phyloP scores from a whole-genome alignment of 768 basidiomycete genomes.

The Lactarius hatsudake region DNA sequence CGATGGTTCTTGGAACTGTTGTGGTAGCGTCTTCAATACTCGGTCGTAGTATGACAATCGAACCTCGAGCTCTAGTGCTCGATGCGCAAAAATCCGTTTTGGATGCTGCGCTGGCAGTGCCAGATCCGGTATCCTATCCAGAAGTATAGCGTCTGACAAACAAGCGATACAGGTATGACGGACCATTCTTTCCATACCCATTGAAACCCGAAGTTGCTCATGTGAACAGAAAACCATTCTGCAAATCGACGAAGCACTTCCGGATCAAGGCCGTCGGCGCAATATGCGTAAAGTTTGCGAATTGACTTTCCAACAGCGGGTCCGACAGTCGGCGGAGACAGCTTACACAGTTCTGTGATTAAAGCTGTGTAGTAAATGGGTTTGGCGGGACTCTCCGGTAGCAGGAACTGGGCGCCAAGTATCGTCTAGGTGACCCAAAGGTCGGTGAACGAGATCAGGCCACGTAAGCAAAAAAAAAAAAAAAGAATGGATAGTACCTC shows the following conservation, averaged over 20 bases:
- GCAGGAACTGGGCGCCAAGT: constrained; percentile 66
- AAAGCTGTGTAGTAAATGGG: constrained; percentile 83
- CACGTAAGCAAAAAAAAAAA: neutral
- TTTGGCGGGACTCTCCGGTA: constrained; percentile 76
- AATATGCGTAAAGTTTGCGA: constrained; percentile 71
- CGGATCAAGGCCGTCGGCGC: constrained; percentile 86
- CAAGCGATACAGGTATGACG: constrained; percentile 29
- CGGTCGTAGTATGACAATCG: constrained; percentile 92
- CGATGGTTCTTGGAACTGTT: constrained; percentile 67
- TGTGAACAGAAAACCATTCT: constrained; percentile 94
- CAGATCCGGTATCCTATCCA: constrained; percentile 82
- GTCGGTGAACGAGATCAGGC: constrained; percentile 11
- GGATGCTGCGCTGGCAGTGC: constrained; percentile 73
- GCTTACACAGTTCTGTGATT: constrained; percentile 91
- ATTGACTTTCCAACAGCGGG: constrained; percentile 97
- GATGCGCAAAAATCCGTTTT: constrained; percentile 80
- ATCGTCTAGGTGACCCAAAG: constrained; percentile 50
- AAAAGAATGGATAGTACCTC: constrained; percentile 50
- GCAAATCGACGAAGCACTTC: constrained; percentile 79
- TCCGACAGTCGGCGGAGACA: constrained; percentile 89
- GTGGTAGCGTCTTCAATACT: constrained; percentile 83
- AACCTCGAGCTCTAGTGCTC: constrained; percentile 85
- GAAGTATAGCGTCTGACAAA: constrained; percentile 7
- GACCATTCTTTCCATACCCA: constrained; percentile 99
- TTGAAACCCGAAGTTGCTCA: constrained; percentile 96